Percentiles rank a stretch among this genome's conserved stretches.
Conservation (phyloP, 768 basidiomycete species). For the Boletus barrowsii region DNA sequence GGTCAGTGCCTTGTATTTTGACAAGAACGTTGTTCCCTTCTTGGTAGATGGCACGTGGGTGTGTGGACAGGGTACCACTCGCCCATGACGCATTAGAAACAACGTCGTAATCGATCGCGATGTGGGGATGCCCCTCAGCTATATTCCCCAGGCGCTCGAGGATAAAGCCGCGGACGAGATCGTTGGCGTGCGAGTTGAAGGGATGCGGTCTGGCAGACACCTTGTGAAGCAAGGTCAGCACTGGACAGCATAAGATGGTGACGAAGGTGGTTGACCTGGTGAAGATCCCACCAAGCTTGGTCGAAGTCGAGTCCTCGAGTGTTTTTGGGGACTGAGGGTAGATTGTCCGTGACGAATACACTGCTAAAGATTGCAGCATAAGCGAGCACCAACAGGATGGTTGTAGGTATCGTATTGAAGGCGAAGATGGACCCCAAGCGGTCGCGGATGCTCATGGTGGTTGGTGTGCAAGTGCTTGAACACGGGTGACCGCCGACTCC, state of each 20-base stretch:
- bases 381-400: slow-evolving; percentile 43
- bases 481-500: background rate
- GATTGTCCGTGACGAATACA: slow-evolving; percentile 47
- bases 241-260: background rate
- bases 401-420: slow-evolving; percentile 43
- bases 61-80: slow-evolving; percentile 11
- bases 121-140: slow-evolving; percentile 40
- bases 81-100: slow-evolving; percentile 51
- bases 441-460: slow-evolving; percentile 25
- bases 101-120: slow-evolving; percentile 51
- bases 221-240: slow-evolving; percentile 26
- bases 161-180: slow-evolving; percentile 59
- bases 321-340: slow-evolving; percentile 43
- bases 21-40: slow-evolving; percentile 68
- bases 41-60: slow-evolving; percentile 44
- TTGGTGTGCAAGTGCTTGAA: background rate
- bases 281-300: slow-evolving; percentile 58
- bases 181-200: slow-evolving; percentile 76
- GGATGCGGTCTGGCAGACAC: slow-evolving; percentile 72
- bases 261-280: slow-evolving; percentile 38
- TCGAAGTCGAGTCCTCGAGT: slow-evolving; percentile 47
- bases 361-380: slow-evolving; percentile 48
- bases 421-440: slow-evolving; percentile 26
- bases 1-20: slow-evolving; percentile 54
- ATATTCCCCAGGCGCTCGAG: slow-evolving; percentile 50